Evolutionary conservation across 2,329 filamentous ascomycete species (phyloP).

Genomic region (Penicillium palitans): DNA sequence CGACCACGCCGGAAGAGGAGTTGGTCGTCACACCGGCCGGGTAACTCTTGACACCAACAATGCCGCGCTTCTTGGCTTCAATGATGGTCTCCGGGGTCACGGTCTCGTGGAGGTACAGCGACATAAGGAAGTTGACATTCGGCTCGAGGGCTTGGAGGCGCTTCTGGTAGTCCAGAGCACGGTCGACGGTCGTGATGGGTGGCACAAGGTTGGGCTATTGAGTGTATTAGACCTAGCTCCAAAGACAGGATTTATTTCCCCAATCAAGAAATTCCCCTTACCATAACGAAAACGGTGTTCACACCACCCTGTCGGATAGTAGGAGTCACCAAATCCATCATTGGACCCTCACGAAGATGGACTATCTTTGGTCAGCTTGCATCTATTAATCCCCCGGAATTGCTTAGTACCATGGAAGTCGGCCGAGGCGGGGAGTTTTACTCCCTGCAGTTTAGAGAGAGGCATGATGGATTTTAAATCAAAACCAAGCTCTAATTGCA

Average conservation of each 20-base stretch:
- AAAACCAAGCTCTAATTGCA: constrained; percentile 4
- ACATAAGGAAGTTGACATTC: constrained; percentile 70
- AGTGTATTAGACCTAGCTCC: constrained; percentile 20
- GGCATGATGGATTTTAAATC: constrained; percentile 25
- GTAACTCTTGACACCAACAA: constrained; percentile 62
- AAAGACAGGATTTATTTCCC: constrained; percentile 39
- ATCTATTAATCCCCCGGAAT: constrained; percentile 3
- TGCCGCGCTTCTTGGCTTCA: constrained; percentile 70
- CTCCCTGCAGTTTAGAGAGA: constrained; percentile 36
- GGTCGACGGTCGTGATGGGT: constrained; percentile 60
- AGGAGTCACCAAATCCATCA: constrained; percentile 59
- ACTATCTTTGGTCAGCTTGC: constrained; percentile 43
- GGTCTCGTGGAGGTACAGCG: constrained; percentile 65
- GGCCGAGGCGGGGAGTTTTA: constrained; percentile 61
- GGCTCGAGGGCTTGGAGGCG: constrained; percentile 61
- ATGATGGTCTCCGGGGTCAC: constrained; percentile 69
- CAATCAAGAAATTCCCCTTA: constrained; percentile 27
- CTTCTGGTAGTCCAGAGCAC: constrained; percentile 66
- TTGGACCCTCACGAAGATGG: constrained; percentile 67
- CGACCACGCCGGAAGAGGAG: constrained; percentile 52
- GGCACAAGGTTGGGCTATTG: constrained; percentile 64
- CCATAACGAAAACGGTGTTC: constrained; percentile 61
- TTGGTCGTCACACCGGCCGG: constrained; percentile 57
- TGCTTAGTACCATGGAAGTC: constrained; percentile 58
- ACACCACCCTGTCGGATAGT: constrained; percentile 63